Conservation (phyloP, 2,329 filamentous ascomycete genomes). For the Dactylellina drechsleri region DNA sequence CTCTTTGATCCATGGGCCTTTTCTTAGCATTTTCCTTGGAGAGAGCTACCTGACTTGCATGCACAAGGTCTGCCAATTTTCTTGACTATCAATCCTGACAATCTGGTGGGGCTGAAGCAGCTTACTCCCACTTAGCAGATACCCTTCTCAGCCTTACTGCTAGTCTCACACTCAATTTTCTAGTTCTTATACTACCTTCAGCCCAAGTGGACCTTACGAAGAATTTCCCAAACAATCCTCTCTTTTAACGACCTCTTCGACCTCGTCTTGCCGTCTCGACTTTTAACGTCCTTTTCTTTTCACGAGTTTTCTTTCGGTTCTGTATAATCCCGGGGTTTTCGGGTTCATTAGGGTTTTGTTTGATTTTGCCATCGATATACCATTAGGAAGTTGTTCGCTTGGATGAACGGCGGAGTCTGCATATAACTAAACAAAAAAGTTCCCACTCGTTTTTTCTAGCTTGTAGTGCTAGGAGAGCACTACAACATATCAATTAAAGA, state of each 20-base stretch:
- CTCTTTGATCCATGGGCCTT: conserved; percentile 50
- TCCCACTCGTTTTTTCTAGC: conserved; percentile 36
- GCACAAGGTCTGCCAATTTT: conserved; percentile 44
- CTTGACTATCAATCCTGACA: conserved; percentile 51
- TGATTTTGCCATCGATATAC: conserved; percentile 43
- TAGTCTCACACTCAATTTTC: conserved; percentile 35
- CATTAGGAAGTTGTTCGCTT: conserved; percentile 33
- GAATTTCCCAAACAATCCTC: conserved; percentile 37
- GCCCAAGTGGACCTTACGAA: conserved; percentile 54
- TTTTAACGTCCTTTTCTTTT: conserved; percentile 43
- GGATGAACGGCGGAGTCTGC: conserved; percentile 22
- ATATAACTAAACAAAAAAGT: conserved; percentile 35
- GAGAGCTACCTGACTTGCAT: conserved; percentile 48
- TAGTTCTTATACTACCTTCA: conserved; percentile 55
- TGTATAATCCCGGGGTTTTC: conserved; percentile 51
- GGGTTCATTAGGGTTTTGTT: conserved; percentile 52
- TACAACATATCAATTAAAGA: conserved; percentile 26
- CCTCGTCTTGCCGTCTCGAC: conserved; percentile 29
- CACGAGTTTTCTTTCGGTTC: conserved; percentile 55
- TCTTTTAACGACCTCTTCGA: conserved; percentile 47
- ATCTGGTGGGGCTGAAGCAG: conserved; percentile 51
- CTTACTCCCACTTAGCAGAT: conserved; percentile 39
- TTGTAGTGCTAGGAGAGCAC: conserved; percentile 45
- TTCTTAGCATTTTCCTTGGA: conserved; percentile 35
- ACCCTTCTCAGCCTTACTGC: conserved; percentile 53